phyloP scores from a whole-genome alignment of 805 yeast genomes.

The Metschnikowia lunata region DNA sequence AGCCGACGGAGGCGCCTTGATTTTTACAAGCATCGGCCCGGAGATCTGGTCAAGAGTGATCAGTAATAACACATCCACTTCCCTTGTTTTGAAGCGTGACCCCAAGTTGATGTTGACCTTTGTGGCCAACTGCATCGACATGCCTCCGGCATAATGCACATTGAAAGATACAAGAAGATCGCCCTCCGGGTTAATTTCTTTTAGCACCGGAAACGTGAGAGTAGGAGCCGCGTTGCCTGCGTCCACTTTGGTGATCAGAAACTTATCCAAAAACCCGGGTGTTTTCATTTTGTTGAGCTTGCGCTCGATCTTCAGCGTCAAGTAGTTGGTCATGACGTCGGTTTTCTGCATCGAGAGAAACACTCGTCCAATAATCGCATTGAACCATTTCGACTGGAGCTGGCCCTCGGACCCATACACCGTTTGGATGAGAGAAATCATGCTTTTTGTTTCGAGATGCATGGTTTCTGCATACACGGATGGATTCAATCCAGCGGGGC shows the following conservation, averaged over 20 bases:
- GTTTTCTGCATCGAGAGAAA: conserved; percentile 77
- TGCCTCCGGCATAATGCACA: conserved; percentile 69
- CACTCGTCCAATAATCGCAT: conserved; percentile 79
- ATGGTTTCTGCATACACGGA: conserved; percentile 63
- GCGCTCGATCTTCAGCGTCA: conserved; percentile 58
- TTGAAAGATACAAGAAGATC: conserved; percentile 56
- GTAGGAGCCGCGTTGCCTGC: conserved; percentile 82
- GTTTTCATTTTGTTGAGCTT: conserved; percentile 75
- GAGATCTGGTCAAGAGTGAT: conserved; percentile 63
- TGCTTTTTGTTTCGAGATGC: conserved; percentile 66
- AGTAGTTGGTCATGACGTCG: conserved; percentile 51
- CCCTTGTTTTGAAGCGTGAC: conserved; percentile 66
- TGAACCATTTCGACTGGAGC: conserved; percentile 82
- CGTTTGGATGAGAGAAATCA: conserved; percentile 68
- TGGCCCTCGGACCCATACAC: conserved; percentile 82
- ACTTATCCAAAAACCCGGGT: conserved; percentile 85
- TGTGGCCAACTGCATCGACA: conserved; percentile 74
- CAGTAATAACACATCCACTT: conserved; percentile 68
- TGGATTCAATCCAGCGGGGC: conserved; percentile 37
- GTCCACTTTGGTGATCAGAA: conserved; percentile 64
- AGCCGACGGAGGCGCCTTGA: conserved; percentile 89
- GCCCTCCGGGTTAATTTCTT: conserved; percentile 77
- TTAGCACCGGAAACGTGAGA: conserved; percentile 65
- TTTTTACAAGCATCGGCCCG: conserved; percentile 64
- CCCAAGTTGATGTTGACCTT: conserved; percentile 74